A percentile compares a stretch with the other conserved stretches of the same genome.
Conservation (phyloP, 2,329 filamentous ascomycete genomes). For the Fusarium sp. region DNA sequence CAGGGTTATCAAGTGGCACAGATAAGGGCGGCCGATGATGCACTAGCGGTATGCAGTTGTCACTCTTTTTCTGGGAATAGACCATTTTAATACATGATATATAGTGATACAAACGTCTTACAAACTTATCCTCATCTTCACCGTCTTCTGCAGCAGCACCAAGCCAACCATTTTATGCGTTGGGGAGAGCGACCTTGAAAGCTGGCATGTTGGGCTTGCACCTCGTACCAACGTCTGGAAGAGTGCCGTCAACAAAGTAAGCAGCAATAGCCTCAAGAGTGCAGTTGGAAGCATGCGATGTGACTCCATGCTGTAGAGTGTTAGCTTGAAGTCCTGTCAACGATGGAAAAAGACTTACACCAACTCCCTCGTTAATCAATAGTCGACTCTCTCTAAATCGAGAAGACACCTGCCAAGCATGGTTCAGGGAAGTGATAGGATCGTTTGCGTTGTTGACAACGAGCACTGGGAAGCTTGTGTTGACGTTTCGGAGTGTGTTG, state of each 20-base stretch:
- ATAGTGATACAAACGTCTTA: background rate
- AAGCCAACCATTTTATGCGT: background rate
- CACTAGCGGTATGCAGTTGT: background rate
- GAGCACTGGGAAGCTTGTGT: slow-evolving; percentile 31
- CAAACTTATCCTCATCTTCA: background rate
- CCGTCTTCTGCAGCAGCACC: background rate
- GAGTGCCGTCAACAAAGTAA: slow-evolving; percentile 13
- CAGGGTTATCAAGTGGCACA: background rate
- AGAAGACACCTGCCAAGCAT: slow-evolving; percentile 29
- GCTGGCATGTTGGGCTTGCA: slow-evolving; percentile 23
- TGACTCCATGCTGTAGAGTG: slow-evolving; percentile 14
- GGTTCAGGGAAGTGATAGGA: slow-evolving; percentile 25
- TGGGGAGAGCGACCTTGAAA: slow-evolving; percentile 10
- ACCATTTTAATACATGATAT: background rate
- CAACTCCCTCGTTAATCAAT: slow-evolving; percentile 34
- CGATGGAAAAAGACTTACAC: slow-evolving; percentile 10
- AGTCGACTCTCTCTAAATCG: slow-evolving; percentile 29
- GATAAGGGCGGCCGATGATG: background rate
- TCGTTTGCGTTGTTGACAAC: slow-evolving; percentile 35
- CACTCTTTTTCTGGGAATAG: background rate
- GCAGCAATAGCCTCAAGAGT: slow-evolving; percentile 10
- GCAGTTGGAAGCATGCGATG: slow-evolving; percentile 18
- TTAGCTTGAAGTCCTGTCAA: background rate
- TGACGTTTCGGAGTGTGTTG: slow-evolving; percentile 23
- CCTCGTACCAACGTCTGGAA: slow-evolving; percentile 9